These are phyloP conservation scores for Abrus pulchellus DNA, from an alignment of 306 rosid genomes.

Conservation along the genomic window DNA sequence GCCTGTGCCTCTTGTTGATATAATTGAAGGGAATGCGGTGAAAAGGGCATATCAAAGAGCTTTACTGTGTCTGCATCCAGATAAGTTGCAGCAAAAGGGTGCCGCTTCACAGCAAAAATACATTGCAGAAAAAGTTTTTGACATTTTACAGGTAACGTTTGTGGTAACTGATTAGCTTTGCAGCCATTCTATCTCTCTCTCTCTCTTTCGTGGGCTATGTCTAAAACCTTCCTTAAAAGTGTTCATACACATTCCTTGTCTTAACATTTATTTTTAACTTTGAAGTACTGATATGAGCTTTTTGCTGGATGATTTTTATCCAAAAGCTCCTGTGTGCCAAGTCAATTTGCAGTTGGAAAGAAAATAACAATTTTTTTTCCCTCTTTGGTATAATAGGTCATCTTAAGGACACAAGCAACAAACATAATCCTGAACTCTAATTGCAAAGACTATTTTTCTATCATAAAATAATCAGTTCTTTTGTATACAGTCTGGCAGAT, in stretches of 20 bases:
- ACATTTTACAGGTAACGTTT: slow-evolving; percentile 78
- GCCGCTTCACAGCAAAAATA: slow-evolving; percentile 81
- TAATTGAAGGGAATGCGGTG: slow-evolving; percentile 91
- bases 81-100: slow-evolving; percentile 96
- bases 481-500: neutral
- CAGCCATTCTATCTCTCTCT: neutral
- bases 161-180: slow-evolving; percentile 14
- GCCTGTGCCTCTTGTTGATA: slow-evolving; percentile 87
- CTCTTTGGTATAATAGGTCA: neutral
- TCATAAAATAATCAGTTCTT: neutral
- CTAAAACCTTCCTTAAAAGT: slow-evolving; percentile 31
- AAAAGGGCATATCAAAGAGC: slow-evolving; percentile 95
- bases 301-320: slow-evolving; percentile 12
- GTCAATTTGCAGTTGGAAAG: slow-evolving; percentile 5
- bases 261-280: neutral
- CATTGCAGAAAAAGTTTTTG: slow-evolving; percentile 86
- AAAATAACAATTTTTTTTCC: neutral
- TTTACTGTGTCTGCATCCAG: slow-evolving; percentile 93
- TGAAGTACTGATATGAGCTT: slow-evolving; percentile 6
- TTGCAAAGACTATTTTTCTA: neutral
- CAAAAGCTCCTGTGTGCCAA: neutral
- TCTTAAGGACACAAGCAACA: slow-evolving; percentile 15
- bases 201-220: slow-evolving; percentile 27
- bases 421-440: slow-evolving; percentile 34
- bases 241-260: slow-evolving; percentile 6